phyloP scores from a whole-genome alignment of 2,329 filamentous ascomycete genomes.

The Cladosporium sp. region DNA sequence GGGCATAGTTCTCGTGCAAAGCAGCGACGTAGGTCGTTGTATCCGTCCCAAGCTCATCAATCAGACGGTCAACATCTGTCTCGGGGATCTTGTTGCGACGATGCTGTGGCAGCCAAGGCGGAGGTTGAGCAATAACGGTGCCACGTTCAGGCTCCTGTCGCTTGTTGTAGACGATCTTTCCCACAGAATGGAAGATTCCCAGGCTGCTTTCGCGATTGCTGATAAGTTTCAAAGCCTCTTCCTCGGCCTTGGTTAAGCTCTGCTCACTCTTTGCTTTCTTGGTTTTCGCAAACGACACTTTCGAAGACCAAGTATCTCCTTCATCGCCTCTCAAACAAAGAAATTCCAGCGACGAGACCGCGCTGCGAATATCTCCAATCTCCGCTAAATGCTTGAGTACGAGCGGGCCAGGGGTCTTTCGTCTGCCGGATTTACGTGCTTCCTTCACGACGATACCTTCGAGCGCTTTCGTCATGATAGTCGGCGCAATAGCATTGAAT shows the following conservation, averaged over 20 bases:
- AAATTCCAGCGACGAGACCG: conserved; percentile 88
- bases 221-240: conserved; percentile 72
- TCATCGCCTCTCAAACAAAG: conserved; percentile 77
- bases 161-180: conserved; percentile 96
- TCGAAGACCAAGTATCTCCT: conserved; percentile 69
- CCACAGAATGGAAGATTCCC: conserved; percentile 93
- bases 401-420: conserved; percentile 68
- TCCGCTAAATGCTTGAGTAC: conserved; percentile 77
- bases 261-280: conserved; percentile 57
- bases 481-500: conserved; percentile 88
- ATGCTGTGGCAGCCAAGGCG: conserved; percentile 42
- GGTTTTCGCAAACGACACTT: conserved; percentile 63
- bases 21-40: conserved; percentile 84
- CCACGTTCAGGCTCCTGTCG: conserved; percentile 54
- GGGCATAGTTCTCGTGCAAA: conserved; percentile 86
- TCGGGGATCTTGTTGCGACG: conserved; percentile 41
- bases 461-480: conserved; percentile 77
- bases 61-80: conserved; percentile 59
- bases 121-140: conserved; percentile 37
- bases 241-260: conserved; percentile 69
- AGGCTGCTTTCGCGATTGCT: conserved; percentile 84
- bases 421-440: conserved; percentile 69
- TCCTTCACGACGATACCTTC: conserved; percentile 81
- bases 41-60: conserved; percentile 91
- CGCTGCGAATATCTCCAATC: conserved; percentile 86